Conservation (phyloP, 2,329 filamentous ascomycete genomes). For the Sporothrix globosa region DNA sequence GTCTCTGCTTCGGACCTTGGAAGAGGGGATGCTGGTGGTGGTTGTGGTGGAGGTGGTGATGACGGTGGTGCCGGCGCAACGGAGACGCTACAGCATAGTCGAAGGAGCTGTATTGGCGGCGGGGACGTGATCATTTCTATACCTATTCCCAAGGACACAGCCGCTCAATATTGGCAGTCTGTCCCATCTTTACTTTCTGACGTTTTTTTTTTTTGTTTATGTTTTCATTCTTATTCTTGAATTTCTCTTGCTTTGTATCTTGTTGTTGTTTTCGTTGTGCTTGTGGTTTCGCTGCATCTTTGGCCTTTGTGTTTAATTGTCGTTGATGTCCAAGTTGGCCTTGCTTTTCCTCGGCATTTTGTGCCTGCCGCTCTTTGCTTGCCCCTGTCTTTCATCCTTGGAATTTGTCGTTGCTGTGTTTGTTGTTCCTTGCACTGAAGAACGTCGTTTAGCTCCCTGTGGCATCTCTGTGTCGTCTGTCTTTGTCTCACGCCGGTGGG, state of each 20-base stretch:
- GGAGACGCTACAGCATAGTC: background rate
- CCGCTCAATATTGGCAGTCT: background rate
- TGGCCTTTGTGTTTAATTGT: background rate
- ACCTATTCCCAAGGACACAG: background rate
- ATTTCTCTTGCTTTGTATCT: too few species aligned
- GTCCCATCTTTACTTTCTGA: background rate
- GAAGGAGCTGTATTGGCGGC: background rate
- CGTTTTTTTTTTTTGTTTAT: background rate
- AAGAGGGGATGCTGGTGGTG: background rate
- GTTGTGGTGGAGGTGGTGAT: background rate
- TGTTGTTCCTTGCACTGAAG: background rate
- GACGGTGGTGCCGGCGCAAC: background rate
- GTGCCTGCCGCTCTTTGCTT: constrained; percentile 6
- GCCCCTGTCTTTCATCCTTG: background rate
- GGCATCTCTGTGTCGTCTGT: background rate
- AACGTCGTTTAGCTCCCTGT: background rate
- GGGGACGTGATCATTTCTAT: background rate
- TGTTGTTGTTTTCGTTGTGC: background rate
- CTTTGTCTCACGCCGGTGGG: background rate
- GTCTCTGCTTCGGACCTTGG: constrained; percentile 4
- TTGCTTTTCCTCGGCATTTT: background rate
- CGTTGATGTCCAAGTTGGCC: background rate
- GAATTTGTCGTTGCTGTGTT: background rate
- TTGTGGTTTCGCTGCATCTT: background rate
- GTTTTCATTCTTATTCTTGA: background rate